phyloP scores from a whole-genome alignment of 441 rosid genomes.

The Dalechampia spathulata region DNA sequence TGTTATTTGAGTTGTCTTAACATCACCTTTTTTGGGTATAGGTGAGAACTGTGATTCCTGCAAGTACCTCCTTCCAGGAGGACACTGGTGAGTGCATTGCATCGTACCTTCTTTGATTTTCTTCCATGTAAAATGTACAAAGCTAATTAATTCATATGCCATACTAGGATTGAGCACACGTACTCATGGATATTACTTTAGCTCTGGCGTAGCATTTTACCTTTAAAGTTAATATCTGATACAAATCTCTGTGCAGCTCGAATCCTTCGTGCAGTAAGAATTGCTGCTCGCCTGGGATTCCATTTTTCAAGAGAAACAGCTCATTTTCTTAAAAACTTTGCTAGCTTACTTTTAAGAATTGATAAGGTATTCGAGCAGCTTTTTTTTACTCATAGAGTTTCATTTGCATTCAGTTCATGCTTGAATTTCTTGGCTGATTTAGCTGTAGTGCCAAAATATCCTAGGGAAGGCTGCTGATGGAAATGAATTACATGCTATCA shows the following conservation, averaged over 20 bases:
- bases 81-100: conserved; percentile 59
- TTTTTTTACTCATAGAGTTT: conserved; percentile 5
- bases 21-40: conserved; percentile 20
- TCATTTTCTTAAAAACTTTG: conserved; percentile 48
- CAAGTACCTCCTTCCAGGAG: conserved; percentile 64
- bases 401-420: conserved; percentile 2
- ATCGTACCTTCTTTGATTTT: neutral
- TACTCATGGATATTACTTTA: neutral
- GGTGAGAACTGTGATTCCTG: conserved; percentile 76
- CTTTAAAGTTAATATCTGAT: conserved; percentile 3
- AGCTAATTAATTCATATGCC: neutral
- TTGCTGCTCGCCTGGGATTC: conserved; percentile 83
- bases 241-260: conserved; percentile 54
- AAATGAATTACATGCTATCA: conserved; percentile 93
- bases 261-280: conserved; percentile 80
- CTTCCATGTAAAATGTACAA: neutral
- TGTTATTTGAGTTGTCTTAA: conserved; percentile 18
- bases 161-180: neutral
- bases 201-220: neutral
- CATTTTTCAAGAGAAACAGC: conserved; percentile 73
- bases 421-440: conserved; percentile 15
- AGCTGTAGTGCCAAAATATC: conserved; percentile 13
- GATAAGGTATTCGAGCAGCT: conserved; percentile 53
- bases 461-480: conserved; percentile 85
- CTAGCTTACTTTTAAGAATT: conserved; percentile 49